These are phyloP conservation scores for Diospyros kaki DNA, from an alignment of 148 eudicot species.

Conservation along the genomic window DNA sequence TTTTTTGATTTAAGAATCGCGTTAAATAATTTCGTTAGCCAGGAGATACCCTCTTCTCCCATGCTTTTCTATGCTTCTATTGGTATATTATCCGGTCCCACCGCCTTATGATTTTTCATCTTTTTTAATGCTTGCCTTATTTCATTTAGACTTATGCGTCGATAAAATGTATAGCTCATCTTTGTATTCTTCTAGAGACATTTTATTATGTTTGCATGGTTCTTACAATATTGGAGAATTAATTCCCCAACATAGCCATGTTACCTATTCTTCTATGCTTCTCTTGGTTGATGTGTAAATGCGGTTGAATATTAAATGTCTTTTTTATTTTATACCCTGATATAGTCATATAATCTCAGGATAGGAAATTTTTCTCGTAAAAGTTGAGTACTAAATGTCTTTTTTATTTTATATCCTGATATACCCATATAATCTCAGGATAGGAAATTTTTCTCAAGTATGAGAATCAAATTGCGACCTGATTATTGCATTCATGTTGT, in stretches of 20 bases:
- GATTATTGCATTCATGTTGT: conserved; percentile 9
- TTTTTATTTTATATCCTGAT: not conserved
- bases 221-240: not conserved
- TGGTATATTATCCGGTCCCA: no score
- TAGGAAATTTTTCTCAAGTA: not conserved
- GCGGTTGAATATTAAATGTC: not conserved
- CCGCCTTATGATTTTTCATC: no score
- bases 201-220: not conserved
- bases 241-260: not conserved
- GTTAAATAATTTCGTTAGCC: no score
- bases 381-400: not conserved
- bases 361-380: not conserved
- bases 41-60: no score
- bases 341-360: not conserved
- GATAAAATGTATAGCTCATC: no score
- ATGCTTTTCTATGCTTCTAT: no score
- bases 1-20: no score
- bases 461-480: not conserved
- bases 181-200: not conserved
- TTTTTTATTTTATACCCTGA: not conserved
- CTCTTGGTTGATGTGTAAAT: not conserved
- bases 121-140: no score
- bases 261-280: not conserved
- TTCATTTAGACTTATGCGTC: no score
- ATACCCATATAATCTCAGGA: not conserved